Evolutionary conservation across 768 basidiomycete species (phyloP).

Genomic region (Kwoniella newhampshirensis): DNA sequence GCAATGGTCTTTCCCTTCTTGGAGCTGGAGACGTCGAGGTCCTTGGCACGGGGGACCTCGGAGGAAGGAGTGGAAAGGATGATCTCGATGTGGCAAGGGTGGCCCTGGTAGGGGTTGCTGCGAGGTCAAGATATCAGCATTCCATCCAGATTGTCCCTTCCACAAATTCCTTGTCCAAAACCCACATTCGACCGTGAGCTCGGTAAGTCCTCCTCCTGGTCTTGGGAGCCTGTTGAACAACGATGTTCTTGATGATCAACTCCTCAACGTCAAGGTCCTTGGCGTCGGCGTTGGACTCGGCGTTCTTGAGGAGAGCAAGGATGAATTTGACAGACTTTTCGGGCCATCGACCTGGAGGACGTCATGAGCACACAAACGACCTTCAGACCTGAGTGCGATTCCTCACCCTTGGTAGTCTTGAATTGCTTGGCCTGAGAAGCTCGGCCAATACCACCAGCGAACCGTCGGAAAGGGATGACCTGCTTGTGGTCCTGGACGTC

Average conservation of each 20-base stretch:
- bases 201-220: constrained; percentile 99
- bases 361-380: neutral
- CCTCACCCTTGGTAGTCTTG: constrained; percentile 89
- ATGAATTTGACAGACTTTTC: constrained; percentile 98
- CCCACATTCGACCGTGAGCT: constrained; percentile 55
- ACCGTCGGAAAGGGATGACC: constrained; percentile 92
- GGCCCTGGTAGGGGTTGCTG: constrained; percentile 94
- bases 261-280: constrained; percentile 94
- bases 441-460: constrained; percentile 91
- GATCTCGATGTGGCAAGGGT: constrained; percentile 89
- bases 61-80: constrained; percentile 76
- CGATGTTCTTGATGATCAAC: constrained; percentile 91
- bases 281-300: constrained; percentile 97
- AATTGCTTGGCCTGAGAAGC: constrained; percentile 94
- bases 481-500: constrained; percentile 97
- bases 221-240: constrained; percentile 98
- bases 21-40: constrained; percentile 62
- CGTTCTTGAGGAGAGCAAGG: constrained; percentile 92
- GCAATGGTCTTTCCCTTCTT: constrained; percentile 51
- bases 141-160: neutral
- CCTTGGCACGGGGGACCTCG: constrained; percentile 89
- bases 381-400: neutral
- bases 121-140: constrained; percentile 60
- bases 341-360: constrained; percentile 91
- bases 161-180: too few relatives aligned